phyloP scores from a whole-genome alignment of 2,329 filamentous ascomycete species.

The Trichoderma lentiforme region DNA sequence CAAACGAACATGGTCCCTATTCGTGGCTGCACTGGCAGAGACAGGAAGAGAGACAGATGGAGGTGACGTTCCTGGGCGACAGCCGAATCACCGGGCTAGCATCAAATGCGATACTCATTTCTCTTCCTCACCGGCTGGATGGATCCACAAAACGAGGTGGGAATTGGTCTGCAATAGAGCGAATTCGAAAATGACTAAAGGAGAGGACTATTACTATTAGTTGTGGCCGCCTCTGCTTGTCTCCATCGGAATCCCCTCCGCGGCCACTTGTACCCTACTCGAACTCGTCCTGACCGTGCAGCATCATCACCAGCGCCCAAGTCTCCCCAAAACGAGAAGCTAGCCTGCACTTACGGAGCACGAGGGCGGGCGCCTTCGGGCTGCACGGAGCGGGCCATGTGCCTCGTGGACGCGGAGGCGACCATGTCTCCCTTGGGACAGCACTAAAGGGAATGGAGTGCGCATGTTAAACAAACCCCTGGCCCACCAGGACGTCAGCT shows the following conservation, averaged over 20 bases:
- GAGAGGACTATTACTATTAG: neutral
- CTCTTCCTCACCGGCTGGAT: neutral
- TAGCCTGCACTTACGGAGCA: neutral
- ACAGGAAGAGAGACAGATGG: neutral
- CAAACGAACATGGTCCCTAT: neutral
- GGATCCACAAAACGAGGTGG: neutral
- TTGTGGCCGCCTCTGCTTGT: neutral
- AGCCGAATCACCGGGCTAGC: neutral
- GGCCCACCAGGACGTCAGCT: slow-evolving; percentile 17
- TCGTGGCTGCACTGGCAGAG: neutral
- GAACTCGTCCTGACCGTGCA: neutral
- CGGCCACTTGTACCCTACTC: neutral
- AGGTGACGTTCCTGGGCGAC: neutral
- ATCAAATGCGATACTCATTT: neutral
- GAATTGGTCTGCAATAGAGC: neutral
- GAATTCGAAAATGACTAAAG: neutral
- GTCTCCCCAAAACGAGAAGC: neutral
- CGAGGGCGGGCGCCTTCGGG: slow-evolving; percentile 6
- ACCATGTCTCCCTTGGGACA: neutral
- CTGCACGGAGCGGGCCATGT: slow-evolving; percentile 15
- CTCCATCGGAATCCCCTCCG: neutral
- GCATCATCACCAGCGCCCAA: neutral
- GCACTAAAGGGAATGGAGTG: slow-evolving; percentile 7
- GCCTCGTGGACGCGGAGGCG: slow-evolving; percentile 16
- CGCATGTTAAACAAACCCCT: slow-evolving; percentile 15